A percentile compares a stretch with the other conserved stretches of the same genome.
These are phyloP conservation scores for Phylloporus gajari DNA, from an alignment of 1,284 basidiomycete genomes.

Conservation along the genomic window DNA sequence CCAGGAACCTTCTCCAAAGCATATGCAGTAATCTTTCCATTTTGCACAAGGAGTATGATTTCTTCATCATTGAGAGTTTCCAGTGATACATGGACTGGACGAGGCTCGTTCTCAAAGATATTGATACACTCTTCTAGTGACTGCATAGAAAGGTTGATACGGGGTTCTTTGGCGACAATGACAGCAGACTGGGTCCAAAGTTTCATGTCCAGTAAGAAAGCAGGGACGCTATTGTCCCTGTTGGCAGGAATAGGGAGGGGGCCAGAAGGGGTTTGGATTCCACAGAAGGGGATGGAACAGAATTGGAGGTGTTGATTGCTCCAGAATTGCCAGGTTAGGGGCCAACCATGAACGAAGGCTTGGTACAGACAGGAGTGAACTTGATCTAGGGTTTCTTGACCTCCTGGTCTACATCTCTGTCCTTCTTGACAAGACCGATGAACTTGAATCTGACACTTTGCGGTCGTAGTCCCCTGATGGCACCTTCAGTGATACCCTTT, in stretches of 20 bases:
- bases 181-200: constrained; percentile 49
- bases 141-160: constrained; percentile 52
- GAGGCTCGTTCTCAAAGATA: constrained; percentile 87
- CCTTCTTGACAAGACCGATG: constrained; percentile 45
- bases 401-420: constrained; percentile 40
- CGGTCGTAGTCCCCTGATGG: constrained; percentile 52
- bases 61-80: constrained; percentile 90
- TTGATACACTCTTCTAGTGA: constrained; percentile 84
- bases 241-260: constrained; percentile 36
- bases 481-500: constrained; percentile 74
- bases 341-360: constrained; percentile 41
- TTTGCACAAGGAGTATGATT: constrained; percentile 88
- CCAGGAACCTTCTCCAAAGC: constrained; percentile 94
- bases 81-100: constrained; percentile 66
- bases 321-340: constrained; percentile 25
- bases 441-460: constrained; percentile 59
- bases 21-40: constrained; percentile 94
- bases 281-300: constrained; percentile 21
- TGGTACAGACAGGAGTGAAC: constrained; percentile 26
- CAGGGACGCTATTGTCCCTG: constrained; percentile 42
- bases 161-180: constrained; percentile 26
- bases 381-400: constrained; percentile 25
- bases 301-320: constrained; percentile 30
- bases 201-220: constrained; percentile 61
- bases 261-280: constrained; percentile 37